Evolutionary conservation across 2,329 filamentous ascomycete genomes (phyloP).

Genomic region (Chaetomium olivaceum): DNA sequence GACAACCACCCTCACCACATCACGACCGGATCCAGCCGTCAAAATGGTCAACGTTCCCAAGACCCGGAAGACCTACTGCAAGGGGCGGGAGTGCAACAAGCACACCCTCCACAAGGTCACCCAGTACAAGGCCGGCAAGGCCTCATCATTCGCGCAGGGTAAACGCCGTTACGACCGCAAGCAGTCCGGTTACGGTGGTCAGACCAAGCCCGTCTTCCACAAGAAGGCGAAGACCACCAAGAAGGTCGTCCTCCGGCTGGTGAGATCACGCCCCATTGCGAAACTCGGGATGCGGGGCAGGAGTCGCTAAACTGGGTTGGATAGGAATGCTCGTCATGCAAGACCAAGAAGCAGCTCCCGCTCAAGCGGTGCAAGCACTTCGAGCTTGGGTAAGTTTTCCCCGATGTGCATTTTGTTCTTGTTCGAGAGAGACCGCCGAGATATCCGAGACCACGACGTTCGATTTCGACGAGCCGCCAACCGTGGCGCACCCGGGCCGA

Average conservation of each 20-base stretch:
- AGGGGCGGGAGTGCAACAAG: conserved; percentile 79
- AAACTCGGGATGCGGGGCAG: conserved; percentile 11
- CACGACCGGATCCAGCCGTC: conserved; percentile 34
- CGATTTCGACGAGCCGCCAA: conserved; percentile 4
- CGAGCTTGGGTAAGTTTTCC: conserved; percentile 81
- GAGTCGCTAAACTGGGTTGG: conserved; percentile 25
- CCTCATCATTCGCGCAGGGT: conserved; percentile 65
- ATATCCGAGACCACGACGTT: conserved; percentile 8
- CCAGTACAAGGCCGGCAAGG: conserved; percentile 74
- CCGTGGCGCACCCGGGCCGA: background rate
- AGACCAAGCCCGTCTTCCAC: conserved; percentile 99
- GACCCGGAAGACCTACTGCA: conserved; percentile 84
- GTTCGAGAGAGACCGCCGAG: conserved; percentile 26
- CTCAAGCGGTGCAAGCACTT: conserved; percentile 99
- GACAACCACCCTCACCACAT: conserved; percentile 32
- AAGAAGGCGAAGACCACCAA: conserved; percentile 99
- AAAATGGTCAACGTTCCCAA: conserved; percentile 80
- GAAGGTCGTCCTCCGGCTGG: conserved; percentile 96
- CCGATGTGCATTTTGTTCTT: conserved; percentile 4
- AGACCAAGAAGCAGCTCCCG: conserved; percentile 96
- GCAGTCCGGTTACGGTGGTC: conserved; percentile 99
- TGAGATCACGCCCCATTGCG: conserved; percentile 23
- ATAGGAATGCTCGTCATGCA: conserved; percentile 89
- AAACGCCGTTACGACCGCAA: conserved; percentile 99
- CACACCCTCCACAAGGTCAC: conserved; percentile 80